Percentiles rank a stretch among this genome's conserved stretches.
phyloP scores from a whole-genome alignment of 768 basidiomycete species.

The Lentinula sp. region DNA sequence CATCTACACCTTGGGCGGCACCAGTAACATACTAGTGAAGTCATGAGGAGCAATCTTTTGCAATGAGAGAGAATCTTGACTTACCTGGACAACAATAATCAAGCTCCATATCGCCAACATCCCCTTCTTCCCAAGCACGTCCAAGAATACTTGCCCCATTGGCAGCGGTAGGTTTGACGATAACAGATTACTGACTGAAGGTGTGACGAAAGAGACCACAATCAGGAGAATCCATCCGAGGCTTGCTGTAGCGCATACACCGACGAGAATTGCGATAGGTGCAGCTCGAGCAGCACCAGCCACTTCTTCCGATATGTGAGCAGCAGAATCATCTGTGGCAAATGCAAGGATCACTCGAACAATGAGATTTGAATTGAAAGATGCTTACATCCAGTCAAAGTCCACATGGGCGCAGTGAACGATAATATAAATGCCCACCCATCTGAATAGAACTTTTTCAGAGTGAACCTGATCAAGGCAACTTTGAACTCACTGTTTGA shows the following conservation, averaged over 20 bases:
- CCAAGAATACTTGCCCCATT: conserved; percentile 68
- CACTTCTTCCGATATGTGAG: conserved; percentile 70
- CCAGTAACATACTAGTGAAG: conserved; percentile 58
- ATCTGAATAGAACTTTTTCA: conserved; percentile 30
- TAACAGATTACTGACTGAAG: conserved; percentile 47
- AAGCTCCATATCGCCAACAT: conserved; percentile 71
- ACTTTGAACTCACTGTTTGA: conserved; percentile 36
- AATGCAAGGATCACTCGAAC: neutral
- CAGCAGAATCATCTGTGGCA: conserved; percentile 57
- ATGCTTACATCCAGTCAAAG: conserved; percentile 63
- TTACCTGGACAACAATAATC: conserved; percentile 52
- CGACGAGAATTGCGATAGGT: conserved; percentile 63
- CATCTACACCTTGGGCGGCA: conserved; percentile 70
- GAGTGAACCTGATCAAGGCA: neutral
- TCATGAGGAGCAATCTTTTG: neutral
- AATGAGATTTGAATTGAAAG: neutral
- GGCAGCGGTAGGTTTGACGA: conserved; percentile 48
- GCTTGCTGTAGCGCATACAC: conserved; percentile 51
- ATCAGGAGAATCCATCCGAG: conserved; percentile 66
- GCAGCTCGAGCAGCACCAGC: conserved; percentile 58
- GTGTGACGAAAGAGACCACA: conserved; percentile 57
- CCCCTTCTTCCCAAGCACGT: conserved; percentile 59
- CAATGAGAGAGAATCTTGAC: neutral
- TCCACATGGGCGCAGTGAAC: conserved; percentile 78
- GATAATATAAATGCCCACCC: conserved; percentile 71